phyloP scores from a whole-genome alignment of 441 rosid species.

The Gossypium trilobum region DNA sequence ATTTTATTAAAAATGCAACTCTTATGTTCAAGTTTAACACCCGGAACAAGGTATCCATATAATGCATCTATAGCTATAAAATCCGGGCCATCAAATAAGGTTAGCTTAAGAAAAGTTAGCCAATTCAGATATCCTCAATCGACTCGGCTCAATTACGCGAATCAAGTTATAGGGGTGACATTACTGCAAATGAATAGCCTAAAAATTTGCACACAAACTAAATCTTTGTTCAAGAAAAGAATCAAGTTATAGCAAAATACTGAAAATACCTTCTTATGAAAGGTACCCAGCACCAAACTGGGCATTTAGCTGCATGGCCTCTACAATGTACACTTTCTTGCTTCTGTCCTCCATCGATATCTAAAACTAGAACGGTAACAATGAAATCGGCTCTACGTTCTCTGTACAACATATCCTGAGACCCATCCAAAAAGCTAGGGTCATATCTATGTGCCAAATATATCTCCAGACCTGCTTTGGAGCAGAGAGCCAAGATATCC shows the following conservation, averaged over 20 bases:
- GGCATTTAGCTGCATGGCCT: neutral
- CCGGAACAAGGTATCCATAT: neutral
- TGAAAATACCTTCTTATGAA: neutral
- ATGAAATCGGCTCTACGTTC: slow-evolving; percentile 19
- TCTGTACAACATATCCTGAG: slow-evolving; percentile 23
- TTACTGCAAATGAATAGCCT: neutral
- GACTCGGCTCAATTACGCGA: neutral
- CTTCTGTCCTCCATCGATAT: slow-evolving; percentile 1
- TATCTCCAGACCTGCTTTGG: neutral
- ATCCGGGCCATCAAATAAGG: neutral
- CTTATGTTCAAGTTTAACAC: no score
- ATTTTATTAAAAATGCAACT: neutral
- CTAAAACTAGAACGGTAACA: slow-evolving; percentile 14
- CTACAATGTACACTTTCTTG: neutral
- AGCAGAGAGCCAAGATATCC: neutral
- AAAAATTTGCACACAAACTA: neutral
- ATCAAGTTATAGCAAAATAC: slow-evolving; percentile 6
- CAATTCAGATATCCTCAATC: neutral
- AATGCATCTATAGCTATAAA: neutral
- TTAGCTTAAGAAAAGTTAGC: neutral
- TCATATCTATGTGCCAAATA: slow-evolving; percentile 8
- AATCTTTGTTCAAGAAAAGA: slow-evolving; percentile 5
- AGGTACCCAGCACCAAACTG: neutral
- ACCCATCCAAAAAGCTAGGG: slow-evolving; percentile 22
- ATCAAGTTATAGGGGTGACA: neutral